Conservation (phyloP, 495 filamentous ascomycete species). For the Xylaria castorea region DNA sequence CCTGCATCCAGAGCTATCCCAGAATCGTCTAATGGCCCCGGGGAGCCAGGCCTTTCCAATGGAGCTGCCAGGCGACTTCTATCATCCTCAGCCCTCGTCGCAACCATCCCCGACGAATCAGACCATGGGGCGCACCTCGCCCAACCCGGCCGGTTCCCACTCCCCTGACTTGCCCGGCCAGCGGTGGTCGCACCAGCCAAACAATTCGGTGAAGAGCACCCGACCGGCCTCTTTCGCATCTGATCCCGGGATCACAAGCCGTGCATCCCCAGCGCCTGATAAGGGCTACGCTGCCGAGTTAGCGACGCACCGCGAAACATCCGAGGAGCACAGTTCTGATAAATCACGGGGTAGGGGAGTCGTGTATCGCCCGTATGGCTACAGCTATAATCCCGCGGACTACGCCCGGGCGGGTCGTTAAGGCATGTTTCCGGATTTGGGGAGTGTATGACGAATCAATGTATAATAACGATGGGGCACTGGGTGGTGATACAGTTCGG, state of each 20-base stretch:
- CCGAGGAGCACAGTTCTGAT: conserved; percentile 48
- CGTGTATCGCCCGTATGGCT: conserved; percentile 32
- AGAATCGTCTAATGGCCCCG: conserved; percentile 17
- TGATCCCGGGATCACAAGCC: conserved; percentile 34
- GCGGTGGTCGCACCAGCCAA: conserved; percentile 43
- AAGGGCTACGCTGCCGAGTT: conserved; percentile 46
- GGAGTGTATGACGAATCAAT: conserved; percentile 6
- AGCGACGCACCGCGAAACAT: conserved; percentile 47
- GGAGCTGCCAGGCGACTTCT: conserved; percentile 57
- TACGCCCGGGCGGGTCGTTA: conserved; percentile 42
- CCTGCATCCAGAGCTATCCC: conserved; percentile 33
- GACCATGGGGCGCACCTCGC: conserved; percentile 28
- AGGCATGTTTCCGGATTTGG: not conserved
- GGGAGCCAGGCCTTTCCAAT: conserved; percentile 39
- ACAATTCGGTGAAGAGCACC: conserved; percentile 37
- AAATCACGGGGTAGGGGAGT: conserved; percentile 25
- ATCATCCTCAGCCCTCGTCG: conserved; percentile 39
- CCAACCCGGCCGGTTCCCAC: conserved; percentile 43
- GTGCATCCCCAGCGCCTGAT: conserved; percentile 45
- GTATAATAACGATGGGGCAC: not conserved
- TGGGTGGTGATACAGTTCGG: not conserved
- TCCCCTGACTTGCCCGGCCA: conserved; percentile 36
- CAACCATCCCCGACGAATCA: conserved; percentile 34
- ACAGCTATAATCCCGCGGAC: conserved; percentile 53
- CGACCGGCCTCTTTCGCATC: conserved; percentile 47